Percentiles rank a stretch among this genome's conserved stretches.
Evolutionary conservation across 1,284 basidiomycete genomes (phyloP).

Genomic region (Rhodofomes roseus): DNA sequence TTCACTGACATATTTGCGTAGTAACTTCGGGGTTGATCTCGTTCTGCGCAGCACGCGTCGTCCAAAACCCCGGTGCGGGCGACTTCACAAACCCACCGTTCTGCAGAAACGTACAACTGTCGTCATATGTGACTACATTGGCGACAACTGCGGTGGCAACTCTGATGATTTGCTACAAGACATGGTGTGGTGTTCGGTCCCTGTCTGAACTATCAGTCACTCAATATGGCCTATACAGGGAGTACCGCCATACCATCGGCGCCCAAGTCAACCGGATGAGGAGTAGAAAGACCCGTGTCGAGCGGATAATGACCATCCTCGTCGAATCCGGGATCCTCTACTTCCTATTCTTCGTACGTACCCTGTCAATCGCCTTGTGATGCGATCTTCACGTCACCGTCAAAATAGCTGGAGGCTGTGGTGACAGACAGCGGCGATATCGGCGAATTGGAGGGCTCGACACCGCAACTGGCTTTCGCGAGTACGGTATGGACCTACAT

Average conservation of each 20-base stretch:
- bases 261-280: background rate
- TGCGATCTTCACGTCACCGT: background rate
- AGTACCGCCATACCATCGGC: background rate
- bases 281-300: background rate
- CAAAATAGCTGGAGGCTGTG: background rate
- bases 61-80: background rate
- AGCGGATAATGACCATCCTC: background rate
- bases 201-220: background rate
- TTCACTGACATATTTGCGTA: background rate
- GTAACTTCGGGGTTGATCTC: background rate
- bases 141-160: background rate
- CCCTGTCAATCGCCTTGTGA: background rate
- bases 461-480: background rate
- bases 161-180: background rate
- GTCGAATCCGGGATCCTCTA: background rate
- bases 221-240: background rate
- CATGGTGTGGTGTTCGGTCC: background rate
- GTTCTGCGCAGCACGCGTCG: background rate
- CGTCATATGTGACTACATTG: background rate
- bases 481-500: background rate
- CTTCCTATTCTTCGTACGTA: background rate
- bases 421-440: background rate
- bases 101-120: background rate
- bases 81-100: background rate
- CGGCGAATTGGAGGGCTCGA: background rate